These are phyloP conservation scores for Leptodontidium sp. DNA, from an alignment of 2,329 filamentous ascomycete genomes.

Conservation along the genomic window DNA sequence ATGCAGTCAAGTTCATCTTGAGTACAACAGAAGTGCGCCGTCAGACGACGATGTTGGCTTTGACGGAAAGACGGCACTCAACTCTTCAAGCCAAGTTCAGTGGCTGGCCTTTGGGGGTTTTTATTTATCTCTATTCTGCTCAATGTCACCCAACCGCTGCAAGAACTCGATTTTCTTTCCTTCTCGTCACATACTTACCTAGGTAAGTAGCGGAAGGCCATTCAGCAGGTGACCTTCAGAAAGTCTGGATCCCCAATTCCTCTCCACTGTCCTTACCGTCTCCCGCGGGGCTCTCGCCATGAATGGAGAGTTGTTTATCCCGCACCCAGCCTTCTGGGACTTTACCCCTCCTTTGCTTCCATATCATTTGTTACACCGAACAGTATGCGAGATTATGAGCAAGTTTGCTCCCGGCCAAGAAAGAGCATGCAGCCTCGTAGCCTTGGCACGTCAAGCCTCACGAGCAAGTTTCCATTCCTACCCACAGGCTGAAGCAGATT, in stretches of 20 bases:
- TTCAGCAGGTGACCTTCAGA: background rate
- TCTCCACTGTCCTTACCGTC: background rate
- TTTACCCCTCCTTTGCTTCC: background rate
- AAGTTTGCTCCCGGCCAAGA: conserved; percentile 24
- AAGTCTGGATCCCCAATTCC: background rate
- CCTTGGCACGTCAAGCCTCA: conserved; percentile 28
- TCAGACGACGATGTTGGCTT: background rate
- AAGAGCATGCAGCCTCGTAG: conserved; percentile 7
- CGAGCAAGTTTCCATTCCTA: conserved; percentile 22
- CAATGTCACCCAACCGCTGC: background rate
- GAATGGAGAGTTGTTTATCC: background rate
- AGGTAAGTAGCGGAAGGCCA: background rate
- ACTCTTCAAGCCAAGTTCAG: background rate
- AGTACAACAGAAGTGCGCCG: background rate
- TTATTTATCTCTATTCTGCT: conserved; percentile 1
- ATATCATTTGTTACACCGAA: background rate
- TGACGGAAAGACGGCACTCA: background rate
- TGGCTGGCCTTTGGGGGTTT: background rate
- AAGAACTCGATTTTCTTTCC: background rate
- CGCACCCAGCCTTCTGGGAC: background rate
- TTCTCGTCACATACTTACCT: background rate
- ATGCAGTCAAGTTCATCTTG: too few species aligned
- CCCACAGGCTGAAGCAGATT: background rate
- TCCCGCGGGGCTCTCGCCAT: background rate
- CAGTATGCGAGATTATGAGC: conserved; percentile 32